Conservation (phyloP, 2,329 filamentous ascomycete species). For the Fusarium caatingaense region DNA sequence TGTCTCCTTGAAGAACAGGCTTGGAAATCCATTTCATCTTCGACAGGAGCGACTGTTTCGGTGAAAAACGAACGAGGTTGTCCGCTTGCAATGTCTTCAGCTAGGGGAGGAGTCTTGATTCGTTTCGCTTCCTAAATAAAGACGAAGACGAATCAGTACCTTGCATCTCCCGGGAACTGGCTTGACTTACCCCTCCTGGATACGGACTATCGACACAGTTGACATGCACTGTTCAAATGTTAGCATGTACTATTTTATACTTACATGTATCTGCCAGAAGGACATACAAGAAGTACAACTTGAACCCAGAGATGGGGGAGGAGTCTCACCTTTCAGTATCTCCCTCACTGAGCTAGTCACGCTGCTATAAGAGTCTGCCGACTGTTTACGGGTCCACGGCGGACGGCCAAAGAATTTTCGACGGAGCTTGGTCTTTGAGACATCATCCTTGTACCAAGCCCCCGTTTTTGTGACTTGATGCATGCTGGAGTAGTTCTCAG, state of each 20-base stretch:
- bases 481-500: conserved; percentile 29
- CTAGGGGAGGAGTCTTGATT: conserved; percentile 59
- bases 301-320: conserved; percentile 47
- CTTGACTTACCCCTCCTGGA: conserved; percentile 50
- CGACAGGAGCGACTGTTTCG: conserved; percentile 50
- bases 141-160: conserved; percentile 6
- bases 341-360: conserved; percentile 57
- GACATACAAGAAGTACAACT: conserved; percentile 29
- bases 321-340: conserved; percentile 53
- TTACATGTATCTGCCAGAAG: background rate
- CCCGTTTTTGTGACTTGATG: conserved; percentile 39
- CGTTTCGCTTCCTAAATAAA: conserved; percentile 59
- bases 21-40: background rate
- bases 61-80: conserved; percentile 58
- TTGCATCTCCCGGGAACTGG: background rate
- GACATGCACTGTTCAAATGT: conserved; percentile 19
- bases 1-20: conserved; percentile 9
- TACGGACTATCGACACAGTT: conserved; percentile 42
- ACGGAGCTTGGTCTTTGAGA: conserved; percentile 43
- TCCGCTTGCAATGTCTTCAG: conserved; percentile 53
- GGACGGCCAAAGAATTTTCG: conserved; percentile 56
- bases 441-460: conserved; percentile 51
- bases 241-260: background rate
- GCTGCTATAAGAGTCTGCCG: conserved; percentile 53
- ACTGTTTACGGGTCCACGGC: conserved; percentile 56